Conservation (phyloP, 2,329 filamentous ascomycete species). For the Diaporthe ilicicola region DNA sequence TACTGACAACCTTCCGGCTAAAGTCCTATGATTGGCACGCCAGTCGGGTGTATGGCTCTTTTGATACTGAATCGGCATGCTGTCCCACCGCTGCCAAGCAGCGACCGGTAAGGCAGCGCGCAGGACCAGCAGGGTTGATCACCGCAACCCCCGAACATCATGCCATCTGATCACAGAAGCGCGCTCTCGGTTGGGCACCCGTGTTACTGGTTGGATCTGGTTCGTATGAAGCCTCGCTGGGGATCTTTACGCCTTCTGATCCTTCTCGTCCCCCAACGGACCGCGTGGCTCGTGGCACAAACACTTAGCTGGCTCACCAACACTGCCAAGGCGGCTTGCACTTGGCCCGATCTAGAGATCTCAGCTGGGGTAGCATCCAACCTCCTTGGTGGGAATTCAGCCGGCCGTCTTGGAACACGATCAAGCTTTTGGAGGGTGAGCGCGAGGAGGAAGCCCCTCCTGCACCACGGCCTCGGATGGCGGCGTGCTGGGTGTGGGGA, state of each 20-base stretch:
- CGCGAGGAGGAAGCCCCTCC: background rate
- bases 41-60: conserved; percentile 16
- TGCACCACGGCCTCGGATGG: conserved; percentile 4
- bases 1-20: conserved; percentile 18
- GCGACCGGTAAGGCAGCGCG: background rate
- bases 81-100: conserved; percentile 10
- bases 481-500: conserved; percentile 17
- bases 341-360: conserved; percentile 2
- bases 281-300: conserved; percentile 4
- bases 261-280: background rate
- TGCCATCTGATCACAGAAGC: conserved; percentile 25
- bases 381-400: conserved; percentile 22
- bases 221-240: background rate
- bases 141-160: background rate
- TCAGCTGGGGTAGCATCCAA: conserved; percentile 9
- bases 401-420: conserved; percentile 16
- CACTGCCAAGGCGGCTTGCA: conserved; percentile 12
- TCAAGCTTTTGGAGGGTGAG: conserved; percentile 14
- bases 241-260: background rate
- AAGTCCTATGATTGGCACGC: conserved; percentile 23
- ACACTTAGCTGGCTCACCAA: background rate
- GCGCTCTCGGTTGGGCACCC: background rate
- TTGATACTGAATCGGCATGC: conserved; percentile 1
- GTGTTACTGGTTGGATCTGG: conserved; percentile 12
- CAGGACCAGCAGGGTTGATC: conserved; percentile 19